Percentiles rank a stretch among this genome's conserved stretches.
These are phyloP conservation scores for Aspergillus taichungensis DNA, from an alignment of 495 filamentous ascomycete genomes.

Conservation along the genomic window DNA sequence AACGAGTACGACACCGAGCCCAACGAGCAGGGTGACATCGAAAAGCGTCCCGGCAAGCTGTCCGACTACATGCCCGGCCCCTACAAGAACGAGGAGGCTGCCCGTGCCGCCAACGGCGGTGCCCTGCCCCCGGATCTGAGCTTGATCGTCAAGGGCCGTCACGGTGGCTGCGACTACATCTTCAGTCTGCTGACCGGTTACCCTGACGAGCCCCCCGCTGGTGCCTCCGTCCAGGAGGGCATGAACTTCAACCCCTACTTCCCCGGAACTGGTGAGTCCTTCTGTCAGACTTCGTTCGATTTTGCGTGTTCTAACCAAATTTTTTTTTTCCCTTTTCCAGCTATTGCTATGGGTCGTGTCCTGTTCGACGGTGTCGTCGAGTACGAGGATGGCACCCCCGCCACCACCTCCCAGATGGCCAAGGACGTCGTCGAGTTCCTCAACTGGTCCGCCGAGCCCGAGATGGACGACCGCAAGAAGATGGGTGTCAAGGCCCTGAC, in stretches of 20 bases:
- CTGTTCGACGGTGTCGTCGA: conserved; percentile 96
- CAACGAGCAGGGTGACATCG: conserved; percentile 95
- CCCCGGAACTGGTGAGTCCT: conserved; percentile 72
- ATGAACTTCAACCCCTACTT: conserved; percentile 99
- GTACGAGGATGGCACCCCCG: conserved; percentile 94
- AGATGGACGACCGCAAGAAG: conserved; percentile 98
- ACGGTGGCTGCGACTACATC: conserved; percentile 98
- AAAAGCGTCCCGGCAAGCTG: conserved; percentile 96
- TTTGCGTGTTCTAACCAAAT: conserved; percentile 2
- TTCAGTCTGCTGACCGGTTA: conserved; percentile 97
- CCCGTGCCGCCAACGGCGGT: conserved; percentile 95
- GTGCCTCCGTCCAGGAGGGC: conserved; percentile 67
- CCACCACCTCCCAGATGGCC: conserved; percentile 96
- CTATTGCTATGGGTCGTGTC: conserved; percentile 98
- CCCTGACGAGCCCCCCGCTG: conserved; percentile 90
- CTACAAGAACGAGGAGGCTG: conserved; percentile 98
- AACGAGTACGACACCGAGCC: conserved; percentile 98
- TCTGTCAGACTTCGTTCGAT: neutral
- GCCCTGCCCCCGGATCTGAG: conserved; percentile 95
- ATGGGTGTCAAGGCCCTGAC: conserved; percentile 95
- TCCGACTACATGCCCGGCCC: conserved; percentile 92
- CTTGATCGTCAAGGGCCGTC: conserved; percentile 94
- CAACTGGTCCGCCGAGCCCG: conserved; percentile 97
- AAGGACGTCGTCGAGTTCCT: conserved; percentile 99
- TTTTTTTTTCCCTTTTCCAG: conserved; percentile 29